Evolutionary conservation across 371 early-diverging fungal genomes (phyloP).

Genomic region (Apophysomyces sp.): DNA sequence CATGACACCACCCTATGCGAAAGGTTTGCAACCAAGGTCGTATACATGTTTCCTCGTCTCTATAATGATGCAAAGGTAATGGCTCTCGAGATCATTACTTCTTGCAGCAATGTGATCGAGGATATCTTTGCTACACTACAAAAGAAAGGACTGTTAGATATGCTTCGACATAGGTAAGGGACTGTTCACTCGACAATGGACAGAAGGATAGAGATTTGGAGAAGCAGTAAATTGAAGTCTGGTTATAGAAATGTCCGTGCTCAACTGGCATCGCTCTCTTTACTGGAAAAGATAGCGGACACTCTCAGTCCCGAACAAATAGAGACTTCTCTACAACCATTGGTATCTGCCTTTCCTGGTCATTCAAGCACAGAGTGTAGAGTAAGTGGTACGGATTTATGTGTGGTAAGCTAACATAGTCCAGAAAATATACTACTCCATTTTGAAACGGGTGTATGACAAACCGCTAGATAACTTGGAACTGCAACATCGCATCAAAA

Average conservation of each 20-base stretch:
- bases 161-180: slow-evolving; percentile 40
- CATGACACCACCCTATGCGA: slow-evolving; percentile 40
- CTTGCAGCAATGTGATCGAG: slow-evolving; percentile 42
- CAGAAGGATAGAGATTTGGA: too few species aligned
- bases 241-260: slow-evolving; percentile 55
- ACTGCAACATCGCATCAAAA: slow-evolving; percentile 34
- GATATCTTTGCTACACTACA: slow-evolving; percentile 41
- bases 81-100: slow-evolving; percentile 57
- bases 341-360: slow-evolving; percentile 30
- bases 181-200: too few species aligned
- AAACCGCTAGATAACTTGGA: not conserved
- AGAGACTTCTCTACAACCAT: slow-evolving; percentile 33
- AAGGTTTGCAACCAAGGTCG: slow-evolving; percentile 29
- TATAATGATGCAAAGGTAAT: slow-evolving; percentile 33
- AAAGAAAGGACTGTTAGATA: slow-evolving; percentile 16
- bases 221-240: too few species aligned
- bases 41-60: slow-evolving; percentile 35
- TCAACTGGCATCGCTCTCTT: slow-evolving; percentile 52
- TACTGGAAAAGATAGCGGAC: slow-evolving; percentile 48
- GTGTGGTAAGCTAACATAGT: not conserved
- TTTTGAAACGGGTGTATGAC: slow-evolving; percentile 18
- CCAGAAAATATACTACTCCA: slow-evolving; percentile 31
- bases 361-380: slow-evolving; percentile 49
- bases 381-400: slow-evolving; percentile 23
- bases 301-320: slow-evolving; percentile 39